Evolutionary conservation across 257 asterid genomes (phyloP).

Genomic region (Jaltomata sinuosa): DNA sequence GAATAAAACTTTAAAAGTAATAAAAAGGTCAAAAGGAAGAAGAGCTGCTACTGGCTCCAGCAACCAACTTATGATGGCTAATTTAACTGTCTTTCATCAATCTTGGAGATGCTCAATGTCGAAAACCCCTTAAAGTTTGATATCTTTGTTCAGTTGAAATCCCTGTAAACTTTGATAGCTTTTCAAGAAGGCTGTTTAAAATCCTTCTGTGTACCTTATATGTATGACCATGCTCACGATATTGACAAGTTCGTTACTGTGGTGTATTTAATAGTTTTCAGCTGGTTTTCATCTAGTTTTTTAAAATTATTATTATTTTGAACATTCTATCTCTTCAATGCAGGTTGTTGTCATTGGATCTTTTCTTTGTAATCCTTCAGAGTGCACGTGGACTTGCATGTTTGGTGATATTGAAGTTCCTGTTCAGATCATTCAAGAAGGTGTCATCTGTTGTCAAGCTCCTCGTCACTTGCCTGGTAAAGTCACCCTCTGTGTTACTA

Average conservation of each 20-base stretch:
- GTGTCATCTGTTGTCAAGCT: conserved; percentile 74
- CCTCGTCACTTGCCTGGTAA: conserved; percentile 70
- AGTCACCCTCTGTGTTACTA: conserved; percentile 64
- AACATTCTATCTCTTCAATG: conserved; percentile 7
- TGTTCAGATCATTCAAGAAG: conserved; percentile 69
- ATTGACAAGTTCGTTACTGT: neutral
- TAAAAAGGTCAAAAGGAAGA: neutral
- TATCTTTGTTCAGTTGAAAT: neutral
- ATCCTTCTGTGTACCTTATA: neutral
- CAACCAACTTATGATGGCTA: neutral
- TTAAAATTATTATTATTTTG: neutral
- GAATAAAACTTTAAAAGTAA: neutral
- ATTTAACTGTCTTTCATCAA: neutral
- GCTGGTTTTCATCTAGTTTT: neutral
- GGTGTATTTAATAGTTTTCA: neutral
- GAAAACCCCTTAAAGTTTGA: neutral
- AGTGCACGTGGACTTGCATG: conserved; percentile 80
- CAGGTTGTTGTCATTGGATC: conserved; percentile 85
- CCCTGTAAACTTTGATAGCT: neutral
- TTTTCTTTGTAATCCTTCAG: conserved; percentile 63
- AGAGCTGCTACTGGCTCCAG: neutral
- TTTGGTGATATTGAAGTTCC: conserved; percentile 89
- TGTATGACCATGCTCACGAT: neutral
- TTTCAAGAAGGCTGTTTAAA: neutral
- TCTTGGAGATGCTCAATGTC: neutral